Base-by-base conservation (phyloP, 1,139 yeast genomes). In the Scheffersomyces illinoinensis region DNA sequence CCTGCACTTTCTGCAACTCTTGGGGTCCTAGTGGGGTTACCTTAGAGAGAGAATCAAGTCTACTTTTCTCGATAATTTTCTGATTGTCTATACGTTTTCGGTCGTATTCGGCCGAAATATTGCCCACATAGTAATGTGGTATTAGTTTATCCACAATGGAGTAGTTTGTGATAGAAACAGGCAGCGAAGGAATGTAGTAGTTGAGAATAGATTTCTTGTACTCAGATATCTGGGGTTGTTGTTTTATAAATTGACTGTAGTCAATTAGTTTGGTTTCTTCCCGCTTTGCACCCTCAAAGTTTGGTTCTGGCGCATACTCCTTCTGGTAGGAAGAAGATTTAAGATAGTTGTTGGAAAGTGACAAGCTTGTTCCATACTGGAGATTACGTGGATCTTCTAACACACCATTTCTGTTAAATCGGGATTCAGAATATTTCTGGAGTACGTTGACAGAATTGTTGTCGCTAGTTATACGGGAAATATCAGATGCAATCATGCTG, bases 1-100 rank as follows among this genome's bases (percentile, higher is more conserved):
- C 57, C 21, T 63, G 58, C 0, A 80, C 76, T 51, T 66, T 60
- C 0, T 63, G 43, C 12, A 70, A 59, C 61, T 68, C 71, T 3
- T 59, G 54, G 0, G 57, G 18, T n/a, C 33, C 39, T 39, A 65
- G 59, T 1, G 64, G 59, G 0, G 54, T 53, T 26, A 64, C 56
- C 33, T 56, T 57, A 5, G 66, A 62, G 5, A 56, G 23, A 4
- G 61, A 55, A 23, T 53, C 52, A 5, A 55, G 48, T 12, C 65
- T 57, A 7, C 57, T 54, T 39, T 58, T 57, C 18, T 62, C 56
- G 3, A 64, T 52, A 14, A 52, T 50, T 2, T 56, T 57, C 19
- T 61, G 58, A 18, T 60, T 19, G 17, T 58, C 60, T 3, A 54
- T 47, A 20, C 58, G 64, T 19, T 54, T 50, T n/a, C 54, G 56